Base-by-base conservation (phyloP, 2,329 filamentous ascomycete species). In the Tolypocladium amazonense region DNA sequence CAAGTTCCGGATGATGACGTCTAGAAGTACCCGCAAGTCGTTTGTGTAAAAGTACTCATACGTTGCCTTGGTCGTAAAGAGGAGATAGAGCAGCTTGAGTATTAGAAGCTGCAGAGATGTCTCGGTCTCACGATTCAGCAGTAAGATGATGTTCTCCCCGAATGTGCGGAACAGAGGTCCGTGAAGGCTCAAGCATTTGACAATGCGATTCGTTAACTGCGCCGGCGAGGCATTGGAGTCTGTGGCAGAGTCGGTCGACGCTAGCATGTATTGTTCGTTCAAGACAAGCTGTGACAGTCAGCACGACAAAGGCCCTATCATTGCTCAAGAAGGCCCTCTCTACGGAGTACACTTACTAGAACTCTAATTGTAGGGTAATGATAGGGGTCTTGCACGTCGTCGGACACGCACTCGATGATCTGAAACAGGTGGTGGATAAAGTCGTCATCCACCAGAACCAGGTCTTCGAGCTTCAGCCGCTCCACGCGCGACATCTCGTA, bases 31-130 rank as follows among this genome's bases (percentile, higher is more conserved):
- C 61, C 91, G 89, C 37, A 99, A 80, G 69, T 99, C 94, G 71
- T 99, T 99, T 35, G 92, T 97, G 74, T 97, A 99, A 71, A 99
- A 99, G 74, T 97, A 99, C 75, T 99, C 94, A 72, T 94, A 91
- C 0, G 94, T 99, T 20, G 88, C 84, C 60, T 86, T 86, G 12
- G 91, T 97, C 5, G 92, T 96, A 75, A 99, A 99, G 12, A 99
- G 82, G 41, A 99, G 84, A 74, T 97, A 99, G 35, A 99, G 80
- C 5, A 97, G 84, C 75, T 99, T 99, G 50, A 99, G 81, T 61
- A 97, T 97, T n/a, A 99, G 82, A 33, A 99, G 81, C 73, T 99
- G 95, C 43, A 96, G 83, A 1, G 92, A 93, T 0, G 94, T 96
- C 73, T 97, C 92, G 12, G 89, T 91, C 78, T 97, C 94, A 67